Evolutionary conservation across 2,329 filamentous ascomycete species (phyloP).

Genomic region (Colletotrichum sp.): DNA sequence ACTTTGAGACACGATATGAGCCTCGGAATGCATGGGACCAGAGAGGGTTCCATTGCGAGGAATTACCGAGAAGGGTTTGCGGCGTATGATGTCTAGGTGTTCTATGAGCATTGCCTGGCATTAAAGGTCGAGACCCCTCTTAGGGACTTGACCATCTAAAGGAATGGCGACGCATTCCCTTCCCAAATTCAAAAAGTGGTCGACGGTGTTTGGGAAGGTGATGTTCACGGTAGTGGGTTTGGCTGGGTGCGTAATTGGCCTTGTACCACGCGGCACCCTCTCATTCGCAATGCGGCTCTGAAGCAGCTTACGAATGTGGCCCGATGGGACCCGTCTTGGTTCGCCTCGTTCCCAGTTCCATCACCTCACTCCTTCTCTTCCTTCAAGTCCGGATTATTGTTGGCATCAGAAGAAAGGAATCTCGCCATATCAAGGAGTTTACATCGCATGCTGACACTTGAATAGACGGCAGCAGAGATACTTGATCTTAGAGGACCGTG

Average conservation of each 20-base stretch:
- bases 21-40: not conserved
- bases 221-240: not conserved
- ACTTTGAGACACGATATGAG: not conserved
- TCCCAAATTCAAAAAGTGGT: not conserved
- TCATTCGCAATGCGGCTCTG: not conserved
- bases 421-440: not conserved
- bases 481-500: not conserved
- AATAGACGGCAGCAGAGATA: not conserved
- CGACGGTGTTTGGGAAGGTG: not conserved
- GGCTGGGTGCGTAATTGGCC: not conserved
- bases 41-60: not conserved
- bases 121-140: not conserved
- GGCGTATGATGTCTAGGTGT: not conserved
- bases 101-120: not conserved
- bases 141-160: not conserved
- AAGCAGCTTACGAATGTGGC: not conserved
- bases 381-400: not conserved
- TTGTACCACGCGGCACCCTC: not conserved
- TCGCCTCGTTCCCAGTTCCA: not conserved
- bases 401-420: not conserved
- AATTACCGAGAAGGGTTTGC: not conserved
- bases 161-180: not conserved
- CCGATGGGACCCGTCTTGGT: not conserved
- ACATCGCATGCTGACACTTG: not conserved
- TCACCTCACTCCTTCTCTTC: not conserved